Base-by-base conservation (phyloP, 495 filamentous ascomycete species). In the Trypethelium eluteriae region DNA sequence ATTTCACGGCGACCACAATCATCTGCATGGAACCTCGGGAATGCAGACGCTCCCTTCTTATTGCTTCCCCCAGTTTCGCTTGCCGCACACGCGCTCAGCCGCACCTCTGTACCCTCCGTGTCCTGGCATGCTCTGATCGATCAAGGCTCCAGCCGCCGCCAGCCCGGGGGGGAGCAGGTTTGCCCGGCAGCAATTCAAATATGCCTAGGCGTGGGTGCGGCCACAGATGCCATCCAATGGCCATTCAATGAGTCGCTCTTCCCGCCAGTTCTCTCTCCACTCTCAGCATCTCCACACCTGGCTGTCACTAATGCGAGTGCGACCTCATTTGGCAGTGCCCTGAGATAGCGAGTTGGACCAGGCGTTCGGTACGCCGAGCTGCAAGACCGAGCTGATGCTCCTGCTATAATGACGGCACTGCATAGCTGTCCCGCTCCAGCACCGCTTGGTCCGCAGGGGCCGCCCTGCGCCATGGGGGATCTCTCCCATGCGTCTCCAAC, bases 281-380 rank as follows among this genome's bases (percentile, higher is more conserved):
- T 59, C 32, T 59, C 53, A 59, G 53, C 53, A 59, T 32, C n/a
- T 34, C 25, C 53, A 59, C 53, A 32, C 53, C 36, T 59, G 53
- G 53, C 53, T 59, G 53, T 4, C 53, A 32, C 53, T 59, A 59
- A 59, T 36, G 53, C 53, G 53, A 34, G 53, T 2, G 11, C 32
- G 25, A 10, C 53, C 53, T 2, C 32, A 59, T 59, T 35, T 14
- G 53, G 53, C 7, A 6, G 32, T 34, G 7, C 53, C 53, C 36
- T 18, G 36, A 36, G 32, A 6, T 10, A 7, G 5, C 7, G 32
- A 7, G 14, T 36, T 36, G 36, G 7, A 59, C 53, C 53, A 36
- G 53, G 53, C 32, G 32, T 36, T 59, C 32, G 53, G 53, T 59
- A 59, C 53, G 32, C 3, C 36, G 32, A 18, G 5, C 18, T 59